These are phyloP conservation scores for Flaveria ramosissima DNA, from an alignment of 129 eudicot genomes.

Conservation along the genomic window DNA sequence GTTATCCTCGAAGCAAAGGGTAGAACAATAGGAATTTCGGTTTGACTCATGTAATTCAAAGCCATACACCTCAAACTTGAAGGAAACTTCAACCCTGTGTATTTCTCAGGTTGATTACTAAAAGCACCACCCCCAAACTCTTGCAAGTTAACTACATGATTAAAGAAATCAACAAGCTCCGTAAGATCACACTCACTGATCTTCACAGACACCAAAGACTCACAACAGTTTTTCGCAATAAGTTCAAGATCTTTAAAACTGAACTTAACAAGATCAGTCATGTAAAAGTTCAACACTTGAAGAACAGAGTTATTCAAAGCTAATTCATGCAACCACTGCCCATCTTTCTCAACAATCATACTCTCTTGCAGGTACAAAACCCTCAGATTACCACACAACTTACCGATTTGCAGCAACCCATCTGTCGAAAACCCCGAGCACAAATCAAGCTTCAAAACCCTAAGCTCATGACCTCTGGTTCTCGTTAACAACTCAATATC, in stretches of 20 bases:
- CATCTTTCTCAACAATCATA: conserved; percentile 51
- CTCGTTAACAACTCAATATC: conserved; percentile 33
- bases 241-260: conserved; percentile 56
- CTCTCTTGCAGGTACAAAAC: conserved; percentile 66
- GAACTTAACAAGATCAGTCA: conserved; percentile 58
- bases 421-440: conserved; percentile 41
- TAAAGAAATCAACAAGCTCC: conserved; percentile 54
- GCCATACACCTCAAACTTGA: conserved; percentile 51
- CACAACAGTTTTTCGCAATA: conserved; percentile 58
- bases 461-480: conserved; percentile 25
- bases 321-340: conserved; percentile 75
- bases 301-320: conserved; percentile 61
- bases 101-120: conserved; percentile 45
- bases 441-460: conserved; percentile 40
- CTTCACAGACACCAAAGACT: conserved; percentile 56
- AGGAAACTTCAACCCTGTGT: conserved; percentile 48
- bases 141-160: conserved; percentile 47
- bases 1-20: conserved; percentile 56
- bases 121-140: conserved; percentile 79
- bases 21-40: conserved; percentile 53
- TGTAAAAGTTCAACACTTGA: conserved; percentile 64
- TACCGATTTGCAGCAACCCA: conserved; percentile 30
- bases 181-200: conserved; percentile 66
- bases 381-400: conserved; percentile 44
- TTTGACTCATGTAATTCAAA: conserved; percentile 51